These are phyloP conservation scores for Pseudogymnoascus sp. DNA, from an alignment of 2,329 filamentous ascomycete species.

Conservation along the genomic window DNA sequence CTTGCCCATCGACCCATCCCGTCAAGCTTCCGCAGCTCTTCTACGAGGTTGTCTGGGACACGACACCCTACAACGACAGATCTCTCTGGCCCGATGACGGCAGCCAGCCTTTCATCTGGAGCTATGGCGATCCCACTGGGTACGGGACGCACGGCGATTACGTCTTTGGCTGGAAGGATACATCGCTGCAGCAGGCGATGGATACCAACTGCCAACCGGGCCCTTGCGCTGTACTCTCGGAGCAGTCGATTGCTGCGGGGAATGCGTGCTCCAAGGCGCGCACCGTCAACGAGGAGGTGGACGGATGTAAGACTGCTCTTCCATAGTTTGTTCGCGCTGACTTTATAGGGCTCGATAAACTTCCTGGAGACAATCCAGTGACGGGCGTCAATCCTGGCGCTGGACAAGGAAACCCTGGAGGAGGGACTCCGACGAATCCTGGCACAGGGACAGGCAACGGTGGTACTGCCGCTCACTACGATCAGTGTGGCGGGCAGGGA, in stretches of 20 bases:
- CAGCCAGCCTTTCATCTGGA: slow-evolving; percentile 37
- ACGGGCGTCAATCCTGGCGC: slow-evolving; percentile 9
- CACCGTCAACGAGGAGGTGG: slow-evolving; percentile 42
- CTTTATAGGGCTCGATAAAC: slow-evolving; percentile 10
- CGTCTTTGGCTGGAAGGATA: slow-evolving; percentile 44
- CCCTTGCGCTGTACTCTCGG: slow-evolving; percentile 38
- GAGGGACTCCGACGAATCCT: not conserved
- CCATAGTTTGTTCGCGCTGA: not conserved
- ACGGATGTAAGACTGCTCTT: slow-evolving; percentile 37
- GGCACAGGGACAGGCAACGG: not conserved
- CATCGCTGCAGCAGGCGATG: slow-evolving; percentile 43
- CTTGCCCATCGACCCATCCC: slow-evolving; percentile 30
- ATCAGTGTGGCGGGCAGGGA: not conserved
- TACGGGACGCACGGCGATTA: slow-evolving; percentile 45
- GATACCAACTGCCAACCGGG: slow-evolving; percentile 42
- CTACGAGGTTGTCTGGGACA: slow-evolving; percentile 44
- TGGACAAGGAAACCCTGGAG: not conserved
- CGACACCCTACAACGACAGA: slow-evolving; percentile 35
- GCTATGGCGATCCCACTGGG: slow-evolving; percentile 37
- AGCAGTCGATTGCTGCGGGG: slow-evolving; percentile 39
- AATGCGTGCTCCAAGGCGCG: slow-evolving; percentile 41
- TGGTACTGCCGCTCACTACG: slow-evolving; percentile 17
- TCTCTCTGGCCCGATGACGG: slow-evolving; percentile 38
- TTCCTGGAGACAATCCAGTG: slow-evolving; percentile 13
- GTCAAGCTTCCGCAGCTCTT: slow-evolving; percentile 43